These are phyloP conservation scores for Monilinia fructigena DNA, from an alignment of 2,329 filamentous ascomycete species.

Conservation along the genomic window DNA sequence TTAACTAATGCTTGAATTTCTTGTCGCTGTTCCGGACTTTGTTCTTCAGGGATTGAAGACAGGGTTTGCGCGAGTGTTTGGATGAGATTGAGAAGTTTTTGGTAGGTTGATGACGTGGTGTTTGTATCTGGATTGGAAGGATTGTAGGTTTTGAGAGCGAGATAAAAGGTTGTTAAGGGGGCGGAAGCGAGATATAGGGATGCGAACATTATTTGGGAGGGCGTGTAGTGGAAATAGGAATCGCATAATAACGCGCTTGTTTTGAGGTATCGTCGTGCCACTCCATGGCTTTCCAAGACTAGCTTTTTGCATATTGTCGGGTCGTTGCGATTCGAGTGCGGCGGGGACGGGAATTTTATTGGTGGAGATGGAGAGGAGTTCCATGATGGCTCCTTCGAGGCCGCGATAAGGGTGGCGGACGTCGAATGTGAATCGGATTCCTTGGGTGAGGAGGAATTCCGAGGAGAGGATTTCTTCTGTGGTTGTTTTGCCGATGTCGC, in stretches of 20 bases:
- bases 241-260: slow-evolving; percentile 84
- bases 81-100: slow-evolving; percentile 10
- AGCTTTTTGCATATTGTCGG: slow-evolving; percentile 42
- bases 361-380: slow-evolving; percentile 50
- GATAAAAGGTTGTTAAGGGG: slow-evolving; percentile 48
- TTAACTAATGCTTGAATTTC: slow-evolving; percentile 59
- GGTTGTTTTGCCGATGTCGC: slow-evolving; percentile 67
- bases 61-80: slow-evolving; percentile 5
- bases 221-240: slow-evolving; percentile 95
- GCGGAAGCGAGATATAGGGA: slow-evolving; percentile 74
- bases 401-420: slow-evolving; percentile 87
- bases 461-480: slow-evolving; percentile 83
- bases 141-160: slow-evolving; percentile 35
- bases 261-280: slow-evolving; percentile 71
- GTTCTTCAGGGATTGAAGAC: slow-evolving; percentile 26
- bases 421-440: slow-evolving; percentile 89
- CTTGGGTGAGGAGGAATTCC: slow-evolving; percentile 90
- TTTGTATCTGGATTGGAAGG: slow-evolving; percentile 4
- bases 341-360: slow-evolving; percentile 10
- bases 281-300: slow-evolving; percentile 64
- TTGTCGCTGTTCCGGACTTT: slow-evolving; percentile 41
- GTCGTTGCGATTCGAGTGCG: slow-evolving; percentile 22
- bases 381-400: slow-evolving; percentile 82
- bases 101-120: slow-evolving; percentile 1
- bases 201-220: slow-evolving; percentile 88